Base-by-base conservation (phyloP, 2,329 filamentous ascomycete species). In the Penicillium sp. region DNA sequence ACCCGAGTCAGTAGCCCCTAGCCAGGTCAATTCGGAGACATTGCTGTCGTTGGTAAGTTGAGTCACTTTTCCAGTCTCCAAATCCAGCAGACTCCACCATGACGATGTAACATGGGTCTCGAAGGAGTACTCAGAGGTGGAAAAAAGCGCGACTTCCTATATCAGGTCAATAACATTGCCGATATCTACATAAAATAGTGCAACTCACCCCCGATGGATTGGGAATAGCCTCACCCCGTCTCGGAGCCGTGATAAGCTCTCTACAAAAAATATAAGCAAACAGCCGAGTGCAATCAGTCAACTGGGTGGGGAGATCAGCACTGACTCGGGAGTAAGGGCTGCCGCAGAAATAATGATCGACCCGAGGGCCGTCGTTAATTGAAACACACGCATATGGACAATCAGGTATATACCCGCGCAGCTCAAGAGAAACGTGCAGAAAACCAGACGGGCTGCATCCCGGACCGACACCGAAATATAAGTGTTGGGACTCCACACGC, bases 91-190 rank as follows among this genome's bases (percentile, higher is more conserved):
- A 89, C 87, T 76, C 92, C 87, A 59, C 80, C 82, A 70, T 8
- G 71, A 73, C 6, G 82, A 58, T 70, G 88, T 89, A 47, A 81
- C 81, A 71, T 95, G 91, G 0, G 84, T 82, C 40, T 89, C 81
- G 73, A 96, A 96, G 6, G 86, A 93, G 74, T 96, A 96, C 2
- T 87, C 86, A 0, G 89, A 90, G 17, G 86, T 80, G 73, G 87
- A 71, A 53, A 81, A 82, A 42, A 83, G 60, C 1, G 79, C 81
- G 33, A 78, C 67, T 61, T 73, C 69, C 73, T 77, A 58, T 54
- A 50, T 15, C 21, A 12, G 23, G 33, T 62, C 40, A 60, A 33
- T 31, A 35, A 33, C 15, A n/a, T 35, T 43, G 17, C 21, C 19
- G 9, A 23, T 41, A 35, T 35, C 12, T 23, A 42, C 2, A n/a